Conservation (phyloP, 805 yeast species). For the Tetrapisispora pingtungensis region DNA sequence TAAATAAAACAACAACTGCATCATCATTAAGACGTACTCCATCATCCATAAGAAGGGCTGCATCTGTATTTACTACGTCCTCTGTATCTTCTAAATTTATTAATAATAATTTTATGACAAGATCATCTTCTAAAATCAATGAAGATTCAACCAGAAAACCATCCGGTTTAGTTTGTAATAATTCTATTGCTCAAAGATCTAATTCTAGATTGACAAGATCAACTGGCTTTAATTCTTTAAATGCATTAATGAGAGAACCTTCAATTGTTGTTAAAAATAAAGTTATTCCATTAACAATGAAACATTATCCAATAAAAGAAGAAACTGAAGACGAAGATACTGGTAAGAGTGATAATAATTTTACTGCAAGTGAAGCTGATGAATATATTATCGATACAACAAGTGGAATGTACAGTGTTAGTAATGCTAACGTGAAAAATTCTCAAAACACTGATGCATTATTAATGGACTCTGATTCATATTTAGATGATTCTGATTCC, state of each 20-base stretch:
- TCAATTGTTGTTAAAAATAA: constrained; percentile 29
- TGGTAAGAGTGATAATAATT: background rate
- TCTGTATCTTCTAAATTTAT: background rate
- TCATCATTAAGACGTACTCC: constrained; percentile 27
- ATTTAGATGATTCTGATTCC: background rate
- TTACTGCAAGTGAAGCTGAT: constrained; percentile 2
- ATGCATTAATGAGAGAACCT: constrained; percentile 25
- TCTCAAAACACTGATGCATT: background rate
- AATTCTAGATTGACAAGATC: constrained; percentile 17
- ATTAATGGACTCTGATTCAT: background rate
- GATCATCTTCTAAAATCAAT: background rate
- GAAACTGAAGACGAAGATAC: constrained; percentile 7
- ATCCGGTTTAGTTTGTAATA: background rate
- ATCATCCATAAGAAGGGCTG: constrained; percentile 30
- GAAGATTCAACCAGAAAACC: background rate
- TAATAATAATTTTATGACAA: background rate
- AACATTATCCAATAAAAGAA: constrained; percentile 21
- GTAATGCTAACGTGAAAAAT: background rate
- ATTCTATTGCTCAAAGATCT: background rate
- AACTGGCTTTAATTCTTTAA: constrained; percentile 18
- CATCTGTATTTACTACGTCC: constrained; percentile 23
- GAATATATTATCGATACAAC: constrained; percentile 14
- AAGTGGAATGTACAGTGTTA: background rate
- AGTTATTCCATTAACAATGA: constrained; percentile 26
- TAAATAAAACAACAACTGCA: constrained; percentile 4